phyloP scores from a whole-genome alignment of 2,329 filamentous ascomycete species.

The Ophiocordyceps camponoti-rufipedis region DNA sequence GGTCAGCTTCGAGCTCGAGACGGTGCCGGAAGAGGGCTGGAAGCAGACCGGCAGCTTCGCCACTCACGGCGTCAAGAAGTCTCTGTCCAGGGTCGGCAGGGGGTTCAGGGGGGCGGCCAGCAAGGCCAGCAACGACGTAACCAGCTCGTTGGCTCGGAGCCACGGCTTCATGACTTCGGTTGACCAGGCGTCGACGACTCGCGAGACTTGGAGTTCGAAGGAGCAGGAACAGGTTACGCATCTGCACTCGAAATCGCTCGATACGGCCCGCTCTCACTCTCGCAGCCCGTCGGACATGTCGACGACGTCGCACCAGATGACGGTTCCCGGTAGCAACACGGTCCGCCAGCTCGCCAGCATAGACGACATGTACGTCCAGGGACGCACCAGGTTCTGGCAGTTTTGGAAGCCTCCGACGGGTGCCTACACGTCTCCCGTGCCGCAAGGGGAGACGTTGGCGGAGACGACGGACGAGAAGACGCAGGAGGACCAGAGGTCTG shows the following conservation, averaged over 20 bases:
- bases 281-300: constrained; percentile 22
- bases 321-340: constrained; percentile 23
- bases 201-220: not conserved
- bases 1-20: not conserved
- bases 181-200: constrained; percentile 1
- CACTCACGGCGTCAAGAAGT: constrained; percentile 15
- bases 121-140: constrained; percentile 30
- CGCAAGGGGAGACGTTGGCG: constrained; percentile 31
- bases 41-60: constrained; percentile 9
- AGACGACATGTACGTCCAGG: constrained; percentile 28
- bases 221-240: constrained; percentile 5
- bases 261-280: constrained; percentile 15
- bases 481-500: constrained; percentile 22
- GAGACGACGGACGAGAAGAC: constrained; percentile 14
- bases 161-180: constrained; percentile 30
- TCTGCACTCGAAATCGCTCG: constrained; percentile 11
- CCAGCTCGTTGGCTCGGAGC: constrained; percentile 32
- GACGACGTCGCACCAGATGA: constrained; percentile 6
- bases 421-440: constrained; percentile 41
- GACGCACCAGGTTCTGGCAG: constrained; percentile 35
- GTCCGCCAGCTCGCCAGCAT: constrained; percentile 30
- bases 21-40: constrained; percentile 6
- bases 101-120: constrained; percentile 25
- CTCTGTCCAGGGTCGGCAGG: constrained; percentile 27
- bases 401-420: constrained; percentile 48